Evolutionary conservation across 805 yeast genomes (phyloP).

Genomic region (Nakazawaea siamensis): DNA sequence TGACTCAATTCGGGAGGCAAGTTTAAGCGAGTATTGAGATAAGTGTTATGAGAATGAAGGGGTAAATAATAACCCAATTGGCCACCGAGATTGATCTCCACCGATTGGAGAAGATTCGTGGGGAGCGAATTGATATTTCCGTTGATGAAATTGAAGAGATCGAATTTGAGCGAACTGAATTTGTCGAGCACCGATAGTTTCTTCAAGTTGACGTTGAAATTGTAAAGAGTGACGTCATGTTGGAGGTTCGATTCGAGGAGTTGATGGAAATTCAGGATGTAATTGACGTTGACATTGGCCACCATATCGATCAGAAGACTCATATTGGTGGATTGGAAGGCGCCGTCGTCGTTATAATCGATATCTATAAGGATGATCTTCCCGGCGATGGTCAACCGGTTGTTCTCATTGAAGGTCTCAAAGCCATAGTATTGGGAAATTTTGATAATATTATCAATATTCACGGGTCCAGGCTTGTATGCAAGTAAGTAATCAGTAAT

Average conservation of each 20-base stretch:
- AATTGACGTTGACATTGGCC: not conserved
- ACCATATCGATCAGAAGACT: constrained; percentile 4
- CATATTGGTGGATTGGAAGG: constrained; percentile 12
- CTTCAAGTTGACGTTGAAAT: constrained; percentile 8
- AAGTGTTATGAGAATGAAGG: constrained; percentile 27
- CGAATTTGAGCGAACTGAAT: constrained; percentile 8
- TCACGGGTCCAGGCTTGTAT: constrained; percentile 26
- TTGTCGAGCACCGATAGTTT: constrained; percentile 8
- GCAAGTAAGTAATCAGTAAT: constrained; percentile 22
- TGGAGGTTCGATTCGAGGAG: constrained; percentile 2
- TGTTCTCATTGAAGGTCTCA: constrained; percentile 28
- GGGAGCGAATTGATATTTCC: not conserved
- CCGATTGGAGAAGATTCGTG: not conserved
- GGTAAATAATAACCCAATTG: constrained; percentile 22
- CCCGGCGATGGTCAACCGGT: constrained; percentile 27
- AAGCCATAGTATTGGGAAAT: constrained; percentile 28
- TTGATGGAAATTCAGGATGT: constrained; percentile 3
- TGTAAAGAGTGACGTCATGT: not conserved
- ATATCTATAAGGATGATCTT: constrained; percentile 27
- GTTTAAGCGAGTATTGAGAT: constrained; percentile 26
- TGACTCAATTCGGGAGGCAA: constrained; percentile 15
- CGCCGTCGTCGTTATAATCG: constrained; percentile 19
- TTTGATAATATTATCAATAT: constrained; percentile 23
- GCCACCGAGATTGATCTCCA: constrained; percentile 3
- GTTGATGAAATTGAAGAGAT: constrained; percentile 8